Conservation (phyloP, 208 protist species). For the Vickermania ingenoplastis region DNA sequence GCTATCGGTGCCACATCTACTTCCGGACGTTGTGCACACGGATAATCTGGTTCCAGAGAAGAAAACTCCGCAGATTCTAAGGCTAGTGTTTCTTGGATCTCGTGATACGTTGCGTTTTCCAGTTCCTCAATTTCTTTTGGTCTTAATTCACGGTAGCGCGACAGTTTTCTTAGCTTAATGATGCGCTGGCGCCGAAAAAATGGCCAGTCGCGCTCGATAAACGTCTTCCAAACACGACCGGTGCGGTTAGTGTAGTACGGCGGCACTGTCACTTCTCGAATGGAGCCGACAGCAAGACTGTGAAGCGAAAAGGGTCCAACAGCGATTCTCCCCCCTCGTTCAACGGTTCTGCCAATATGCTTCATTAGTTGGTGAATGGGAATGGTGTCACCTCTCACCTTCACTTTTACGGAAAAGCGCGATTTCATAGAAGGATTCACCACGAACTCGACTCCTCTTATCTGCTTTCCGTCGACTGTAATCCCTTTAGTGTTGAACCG, state of each 20-base stretch:
- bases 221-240: conserved; percentile 62
- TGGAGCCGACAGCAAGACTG: conserved; percentile 63
- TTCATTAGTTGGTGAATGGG: conserved; percentile 74
- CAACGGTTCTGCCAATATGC: conserved; percentile 65
- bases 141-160: conserved; percentile 65
- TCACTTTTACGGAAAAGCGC: conserved; percentile 76
- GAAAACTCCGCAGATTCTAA: conserved; percentile 63
- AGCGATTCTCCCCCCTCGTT: conserved; percentile 76
- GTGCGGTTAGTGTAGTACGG: conserved; percentile 60
- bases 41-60: conserved; percentile 20
- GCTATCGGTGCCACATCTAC: too few relatives aligned
- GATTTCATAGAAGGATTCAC: conserved; percentile 77
- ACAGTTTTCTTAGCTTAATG: conserved; percentile 36
- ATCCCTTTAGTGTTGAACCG: conserved; percentile 79
- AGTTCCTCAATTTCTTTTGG: conserved; percentile 76
- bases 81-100: conserved; percentile 59
- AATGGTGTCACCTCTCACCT: conserved; percentile 64
- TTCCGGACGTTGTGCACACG: too few relatives aligned
- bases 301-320: conserved; percentile 76
- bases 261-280: conserved; percentile 82
- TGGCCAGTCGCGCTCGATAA: conserved; percentile 86
- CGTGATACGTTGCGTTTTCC: conserved; percentile 81
- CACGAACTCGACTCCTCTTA: conserved; percentile 55
- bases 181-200: conserved; percentile 79
- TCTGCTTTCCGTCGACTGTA: conserved; percentile 63